These are phyloP conservation scores for Flaveria floridana DNA, from an alignment of 140 eudicot genomes.

Conservation along the genomic window DNA sequence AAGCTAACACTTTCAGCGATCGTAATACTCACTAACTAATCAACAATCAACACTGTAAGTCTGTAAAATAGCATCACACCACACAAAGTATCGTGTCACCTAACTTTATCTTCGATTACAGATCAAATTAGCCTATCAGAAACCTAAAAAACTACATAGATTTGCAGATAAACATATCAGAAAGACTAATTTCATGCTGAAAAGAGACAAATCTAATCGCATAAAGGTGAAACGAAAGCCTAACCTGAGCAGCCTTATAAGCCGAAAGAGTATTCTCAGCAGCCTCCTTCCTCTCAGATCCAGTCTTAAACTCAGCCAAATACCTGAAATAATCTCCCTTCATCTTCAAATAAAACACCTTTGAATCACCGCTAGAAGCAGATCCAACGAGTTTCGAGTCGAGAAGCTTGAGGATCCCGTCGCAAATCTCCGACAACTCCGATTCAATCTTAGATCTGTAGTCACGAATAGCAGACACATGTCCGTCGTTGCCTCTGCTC, in stretches of 20 bases:
- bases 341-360: slow-evolving; percentile 34
- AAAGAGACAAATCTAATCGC: too few species aligned
- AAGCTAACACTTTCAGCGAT: too few species aligned
- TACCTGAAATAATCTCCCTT: slow-evolving; percentile 37
- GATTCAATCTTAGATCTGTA: slow-evolving; percentile 31
- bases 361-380: slow-evolving; percentile 25
- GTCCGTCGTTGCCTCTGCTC: slow-evolving; percentile 24
- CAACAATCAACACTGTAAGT: not conserved
- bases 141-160: not conserved
- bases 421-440: slow-evolving; percentile 28
- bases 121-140: too few species aligned
- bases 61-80: not conserved
- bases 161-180: not conserved
- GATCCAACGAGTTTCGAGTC: slow-evolving; percentile 26
- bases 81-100: not conserved
- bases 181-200: not conserved
- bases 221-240: not conserved
- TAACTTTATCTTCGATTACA: too few species aligned
- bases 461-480: slow-evolving; percentile 23
- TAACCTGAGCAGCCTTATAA: slow-evolving; percentile 37
- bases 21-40: not conserved
- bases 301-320: slow-evolving; percentile 33
- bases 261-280: slow-evolving; percentile 31
- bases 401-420: slow-evolving; percentile 20
- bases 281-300: slow-evolving; percentile 28